Percentiles rank a stretch among this genome's conserved stretches.
Conservation (phyloP, 1,284 basidiomycete species). For the Rhodofomes roseus region DNA sequence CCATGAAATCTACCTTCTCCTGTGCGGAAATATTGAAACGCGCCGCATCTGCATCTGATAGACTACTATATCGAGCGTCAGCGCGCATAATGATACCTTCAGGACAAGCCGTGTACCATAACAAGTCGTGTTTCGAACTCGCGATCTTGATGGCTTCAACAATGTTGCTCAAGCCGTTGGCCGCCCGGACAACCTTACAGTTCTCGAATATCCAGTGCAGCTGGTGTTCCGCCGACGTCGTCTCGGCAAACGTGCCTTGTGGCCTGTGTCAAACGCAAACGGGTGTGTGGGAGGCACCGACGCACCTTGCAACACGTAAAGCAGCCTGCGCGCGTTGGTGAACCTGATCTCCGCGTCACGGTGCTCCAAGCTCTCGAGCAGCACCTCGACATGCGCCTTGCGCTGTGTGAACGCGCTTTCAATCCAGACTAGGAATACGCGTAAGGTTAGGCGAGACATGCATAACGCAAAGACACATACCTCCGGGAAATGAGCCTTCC, state of each 20-base stretch:
- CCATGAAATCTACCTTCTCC: slow-evolving; percentile 76
- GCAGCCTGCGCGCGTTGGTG: slow-evolving; percentile 80
- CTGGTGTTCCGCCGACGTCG: slow-evolving; percentile 89
- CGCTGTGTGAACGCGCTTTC: slow-evolving; percentile 58
- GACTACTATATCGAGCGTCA: slow-evolving; percentile 41
- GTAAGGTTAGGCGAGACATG: slow-evolving; percentile 9
- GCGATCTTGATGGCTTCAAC: slow-evolving; percentile 90
- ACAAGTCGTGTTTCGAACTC: slow-evolving; percentile 81
- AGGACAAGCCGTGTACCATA: slow-evolving; percentile 50
- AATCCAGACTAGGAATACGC: slow-evolving; percentile 65
- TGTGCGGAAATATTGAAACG: slow-evolving; percentile 65
- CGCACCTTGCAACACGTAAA: slow-evolving; percentile 89
- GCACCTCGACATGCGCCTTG: slow-evolving; percentile 70
- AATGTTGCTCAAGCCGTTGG: slow-evolving; percentile 83
- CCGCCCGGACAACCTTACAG: slow-evolving; percentile 79
- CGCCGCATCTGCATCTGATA: slow-evolving; percentile 67
- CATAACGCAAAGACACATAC: slow-evolving; percentile 38
- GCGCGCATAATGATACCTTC: not conserved
- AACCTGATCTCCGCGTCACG: slow-evolving; percentile 82
- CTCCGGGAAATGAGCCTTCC: slow-evolving; percentile 77
- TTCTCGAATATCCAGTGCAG: slow-evolving; percentile 96
- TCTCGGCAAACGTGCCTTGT: slow-evolving; percentile 88
- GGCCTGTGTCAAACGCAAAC: not conserved
- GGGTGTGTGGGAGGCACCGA: slow-evolving; percentile 19
- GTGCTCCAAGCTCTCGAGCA: slow-evolving; percentile 85